Evolutionary conservation across 257 asterid species (phyloP).

Genomic region (Solanum virginianum): DNA sequence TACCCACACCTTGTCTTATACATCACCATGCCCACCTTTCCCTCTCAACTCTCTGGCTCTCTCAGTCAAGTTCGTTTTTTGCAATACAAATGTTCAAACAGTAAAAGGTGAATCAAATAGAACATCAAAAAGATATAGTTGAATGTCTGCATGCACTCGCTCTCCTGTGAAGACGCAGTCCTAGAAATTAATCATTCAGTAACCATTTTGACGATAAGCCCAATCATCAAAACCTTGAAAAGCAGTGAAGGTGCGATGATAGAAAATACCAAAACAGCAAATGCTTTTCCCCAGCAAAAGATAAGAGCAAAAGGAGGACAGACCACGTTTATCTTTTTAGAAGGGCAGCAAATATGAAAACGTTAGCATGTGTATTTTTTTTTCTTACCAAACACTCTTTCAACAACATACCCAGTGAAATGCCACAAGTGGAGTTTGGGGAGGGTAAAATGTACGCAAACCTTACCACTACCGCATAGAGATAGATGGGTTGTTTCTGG

Average conservation of each 20-base stretch:
- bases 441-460: too few relatives aligned
- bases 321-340: neutral
- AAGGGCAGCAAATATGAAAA: neutral
- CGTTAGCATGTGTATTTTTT: neutral
- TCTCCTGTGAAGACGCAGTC: neutral
- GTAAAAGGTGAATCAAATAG: neutral
- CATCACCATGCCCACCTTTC: neutral
- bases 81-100: neutral
- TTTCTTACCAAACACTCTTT: neutral
- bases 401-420: too few relatives aligned
- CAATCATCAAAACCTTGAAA: neutral
- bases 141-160: neutral
- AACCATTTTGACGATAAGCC: neutral
- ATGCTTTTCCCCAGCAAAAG: neutral
- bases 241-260: neutral
- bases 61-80: neutral
- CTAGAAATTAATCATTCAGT: neutral
- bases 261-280: neutral
- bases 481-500: too few relatives aligned
- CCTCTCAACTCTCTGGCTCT: neutral
- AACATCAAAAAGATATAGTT: neutral
- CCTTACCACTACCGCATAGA: too few relatives aligned
- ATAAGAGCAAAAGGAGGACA: neutral
- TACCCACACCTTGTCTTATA: neutral
- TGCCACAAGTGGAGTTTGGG: too few relatives aligned